A percentile compares a stretch with the other conserved stretches of the same genome.
Conservation (phyloP, 768 basidiomycete species). For the Tylopilus balloui region DNA sequence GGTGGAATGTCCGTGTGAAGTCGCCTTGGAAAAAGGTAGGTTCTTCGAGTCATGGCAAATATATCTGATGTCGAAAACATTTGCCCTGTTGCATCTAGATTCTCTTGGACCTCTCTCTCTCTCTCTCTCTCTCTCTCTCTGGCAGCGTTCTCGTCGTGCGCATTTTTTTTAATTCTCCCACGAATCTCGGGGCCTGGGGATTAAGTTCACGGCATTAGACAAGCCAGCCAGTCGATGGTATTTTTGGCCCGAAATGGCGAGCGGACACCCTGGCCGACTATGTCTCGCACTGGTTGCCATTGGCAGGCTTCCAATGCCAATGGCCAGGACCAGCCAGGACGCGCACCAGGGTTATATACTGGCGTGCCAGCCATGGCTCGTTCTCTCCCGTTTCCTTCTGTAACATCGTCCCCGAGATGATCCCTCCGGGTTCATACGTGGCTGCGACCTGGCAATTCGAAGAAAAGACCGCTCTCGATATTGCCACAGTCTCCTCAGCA, state of each 20-base stretch:
- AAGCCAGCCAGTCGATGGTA: not conserved
- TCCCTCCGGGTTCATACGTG: not conserved
- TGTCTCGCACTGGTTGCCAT: not conserved
- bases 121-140: too few relatives aligned
- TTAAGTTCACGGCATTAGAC: not conserved
- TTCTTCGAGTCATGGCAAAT: not conserved
- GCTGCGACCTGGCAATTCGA: not conserved
- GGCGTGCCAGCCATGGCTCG: not conserved
- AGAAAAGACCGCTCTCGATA: not conserved
- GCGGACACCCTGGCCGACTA: not conserved
- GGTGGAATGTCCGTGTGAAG: not conserved
- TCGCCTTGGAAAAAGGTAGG: not conserved
- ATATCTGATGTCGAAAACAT: not conserved
- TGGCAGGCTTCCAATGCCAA: slow-evolving; percentile 13
- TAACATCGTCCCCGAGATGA: not conserved
- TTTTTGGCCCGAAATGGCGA: slow-evolving; percentile 1
- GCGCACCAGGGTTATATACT: not conserved
- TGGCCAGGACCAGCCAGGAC: not conserved
- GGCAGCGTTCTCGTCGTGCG: not conserved
- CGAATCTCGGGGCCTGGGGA: not conserved
- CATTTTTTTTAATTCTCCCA: slow-evolving; percentile 6
- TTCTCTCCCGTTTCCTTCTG: not conserved
- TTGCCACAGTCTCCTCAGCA: not conserved
- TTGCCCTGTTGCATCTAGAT: not conserved
- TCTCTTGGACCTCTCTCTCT: not conserved